These are phyloP conservation scores for Cladophialophora carrionii DNA, from an alignment of 2,329 filamentous ascomycete genomes.

Conservation along the genomic window DNA sequence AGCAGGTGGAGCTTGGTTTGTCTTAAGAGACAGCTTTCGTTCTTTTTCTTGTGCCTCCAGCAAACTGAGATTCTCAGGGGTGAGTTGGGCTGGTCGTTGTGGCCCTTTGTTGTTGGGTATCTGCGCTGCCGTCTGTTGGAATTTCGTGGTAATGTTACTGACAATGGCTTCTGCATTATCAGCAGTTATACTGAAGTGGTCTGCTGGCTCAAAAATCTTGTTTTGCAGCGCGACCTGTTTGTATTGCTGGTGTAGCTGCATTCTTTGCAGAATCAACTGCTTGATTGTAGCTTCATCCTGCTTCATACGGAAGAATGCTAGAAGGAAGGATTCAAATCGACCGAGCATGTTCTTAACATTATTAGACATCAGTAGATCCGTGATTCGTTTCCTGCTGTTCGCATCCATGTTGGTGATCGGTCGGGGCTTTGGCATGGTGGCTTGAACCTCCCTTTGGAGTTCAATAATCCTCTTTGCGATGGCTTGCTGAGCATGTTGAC, in stretches of 20 bases:
- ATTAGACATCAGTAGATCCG: constrained; percentile 43
- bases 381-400: constrained; percentile 29
- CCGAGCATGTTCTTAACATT: constrained; percentile 49
- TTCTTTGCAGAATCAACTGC: constrained; percentile 42
- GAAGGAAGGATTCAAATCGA: constrained; percentile 49
- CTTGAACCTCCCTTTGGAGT: constrained; percentile 46
- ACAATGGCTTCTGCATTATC: constrained; percentile 47
- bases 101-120: constrained; percentile 54
- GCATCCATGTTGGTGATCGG: constrained; percentile 45
- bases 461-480: constrained; percentile 47
- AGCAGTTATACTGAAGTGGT: constrained; percentile 50
- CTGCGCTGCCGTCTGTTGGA: constrained; percentile 45
- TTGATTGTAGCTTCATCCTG: constrained; percentile 44
- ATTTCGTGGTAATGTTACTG: constrained; percentile 48
- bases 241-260: constrained; percentile 53
- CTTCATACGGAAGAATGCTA: constrained; percentile 46
- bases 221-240: constrained; percentile 43
- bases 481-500: constrained; percentile 40
- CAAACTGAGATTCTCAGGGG: constrained; percentile 34
- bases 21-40: constrained; percentile 42
- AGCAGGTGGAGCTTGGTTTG: constrained; percentile 51
- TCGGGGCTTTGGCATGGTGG: constrained; percentile 42
- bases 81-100: constrained; percentile 39
- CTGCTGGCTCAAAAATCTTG: constrained; percentile 46
- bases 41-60: constrained; percentile 39